Conservation (phyloP, 1,284 basidiomycete genomes). For the Puccinia brachypodii region DNA sequence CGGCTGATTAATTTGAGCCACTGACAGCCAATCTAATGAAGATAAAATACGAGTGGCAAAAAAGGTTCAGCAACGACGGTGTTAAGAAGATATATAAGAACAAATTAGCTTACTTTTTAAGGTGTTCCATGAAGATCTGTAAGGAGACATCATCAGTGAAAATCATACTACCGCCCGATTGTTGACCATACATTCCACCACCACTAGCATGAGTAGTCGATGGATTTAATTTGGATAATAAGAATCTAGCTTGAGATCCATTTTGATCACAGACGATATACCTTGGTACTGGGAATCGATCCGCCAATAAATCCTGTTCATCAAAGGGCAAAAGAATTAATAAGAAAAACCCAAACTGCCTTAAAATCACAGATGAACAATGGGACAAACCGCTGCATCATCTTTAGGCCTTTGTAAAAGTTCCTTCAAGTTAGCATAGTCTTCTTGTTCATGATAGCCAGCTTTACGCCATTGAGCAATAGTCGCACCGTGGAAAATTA, state of each 20-base stretch:
- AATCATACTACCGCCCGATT: conserved; percentile 75
- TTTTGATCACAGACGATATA: conserved; percentile 99
- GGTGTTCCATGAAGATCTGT: conserved; percentile 59
- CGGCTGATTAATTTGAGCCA: too few species aligned
- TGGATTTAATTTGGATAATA: conserved; percentile 93
- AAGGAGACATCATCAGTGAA: conserved; percentile 97
- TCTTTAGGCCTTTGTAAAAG: conserved; percentile 76
- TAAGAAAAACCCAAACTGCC: neutral
- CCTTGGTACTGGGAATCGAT: conserved; percentile 93
- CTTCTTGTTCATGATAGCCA: conserved; percentile 99
- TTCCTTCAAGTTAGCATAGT: conserved; percentile 98
- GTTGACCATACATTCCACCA: conserved; percentile 51
- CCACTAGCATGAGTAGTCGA: conserved; percentile 95
- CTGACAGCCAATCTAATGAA: too few species aligned
- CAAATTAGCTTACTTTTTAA: conserved; percentile 55
- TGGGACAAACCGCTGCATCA: conserved; percentile 61
- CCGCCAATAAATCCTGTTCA: conserved; percentile 81
- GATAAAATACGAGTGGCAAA: neutral
- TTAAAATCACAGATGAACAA: neutral
- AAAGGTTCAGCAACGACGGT: conserved; percentile 48
- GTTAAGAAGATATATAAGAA: neutral
- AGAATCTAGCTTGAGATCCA: conserved; percentile 94
- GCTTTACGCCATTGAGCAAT: conserved; percentile 98
- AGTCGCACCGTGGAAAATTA: conserved; percentile 99
- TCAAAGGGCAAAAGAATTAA: neutral